Base-by-base conservation (phyloP, 345 rosid species). In the Murraya paniculata region DNA sequence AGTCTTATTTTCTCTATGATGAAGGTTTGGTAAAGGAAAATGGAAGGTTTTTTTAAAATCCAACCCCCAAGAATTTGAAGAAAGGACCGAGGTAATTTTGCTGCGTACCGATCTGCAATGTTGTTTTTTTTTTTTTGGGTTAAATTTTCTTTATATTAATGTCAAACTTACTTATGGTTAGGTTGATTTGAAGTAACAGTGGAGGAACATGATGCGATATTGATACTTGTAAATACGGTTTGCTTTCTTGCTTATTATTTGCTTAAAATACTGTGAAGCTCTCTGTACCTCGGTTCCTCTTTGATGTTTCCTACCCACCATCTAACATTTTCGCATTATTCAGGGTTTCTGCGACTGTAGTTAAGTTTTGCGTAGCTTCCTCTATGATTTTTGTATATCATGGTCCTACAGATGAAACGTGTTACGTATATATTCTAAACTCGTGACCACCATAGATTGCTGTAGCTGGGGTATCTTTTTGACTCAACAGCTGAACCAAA, bases 161-260 rank as follows among this genome's bases (percentile, higher is more conserved):
- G 8, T 31, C 1, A 21, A 38, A 9, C n/a, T 24, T 73, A 19
- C 25, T 50, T 78, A 33, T 73, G 30, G 50, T 78, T 75, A 89
- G 91, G 92, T 84, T 64, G 91, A 90, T 81, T 81, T 91, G 77
- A 91, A 91, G 82, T 93, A 91, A 76, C 89, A 90, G 31, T 91
- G 96, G 96, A 86, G 93, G 79, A 90, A 88, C 60, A 45, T 88
- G 93, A 77, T 62, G 16, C 75, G 71, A 60, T 77, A 74, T 18
- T 78, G 72, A 85, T 55, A 27, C 18, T 69, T 19, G 30, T 61
- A 33, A 64, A 33, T 9, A 13, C n/a, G 18, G 45, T 27, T 31
- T 41, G 4, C 4, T 6, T 33, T 31, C 7, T 24, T 64, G 50
- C 16, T 31, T 33, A 64, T 75, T 75, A 30, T 22, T 45, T 50